Evolutionary conservation across 2,329 filamentous ascomycete genomes (phyloP), one percentile per base, ranked within the genome.

Genomic region (Coniochaeta hoffmannii): DNA sequence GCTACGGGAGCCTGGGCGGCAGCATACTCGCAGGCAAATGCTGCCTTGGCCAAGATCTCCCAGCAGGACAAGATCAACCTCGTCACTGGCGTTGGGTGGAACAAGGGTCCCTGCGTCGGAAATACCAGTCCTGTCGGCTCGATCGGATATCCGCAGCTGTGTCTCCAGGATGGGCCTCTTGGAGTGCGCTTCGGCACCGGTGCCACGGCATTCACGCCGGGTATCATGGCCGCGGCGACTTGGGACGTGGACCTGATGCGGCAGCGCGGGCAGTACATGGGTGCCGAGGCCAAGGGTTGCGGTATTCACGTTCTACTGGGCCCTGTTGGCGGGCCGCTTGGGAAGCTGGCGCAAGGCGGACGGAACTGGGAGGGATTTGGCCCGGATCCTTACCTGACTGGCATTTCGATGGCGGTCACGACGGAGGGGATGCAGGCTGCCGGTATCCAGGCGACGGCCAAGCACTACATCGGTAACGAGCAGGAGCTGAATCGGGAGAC

Each of bases 301-400:
- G 89, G 89, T 31, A 76, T 92, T 30, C 85, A 95, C 66, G 82
- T 91, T 10, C 69, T 90, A 17, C 78, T 95, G 0, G 89, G 89
- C 0, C 90, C 90, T 6, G 82, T 86, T 0, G 85, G 88, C 69
- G 90, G 90, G 0, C 85, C 89, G 0, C 67, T 95, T 2, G 90
- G 90, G 8, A 83, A 89, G 63, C 81, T 86, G 64, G 85, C 89
- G 1, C 76, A 81, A 50, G 90, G 84, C 31, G 90, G 90, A 0
- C 77, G 90, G 35, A 91, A 90, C 66, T 95, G 89, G 89, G 90
- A 94, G 68, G 88, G 85, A 0, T 94, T 93, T 65, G 87, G 88
- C 0, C 77, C 85, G 1, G 90, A 95, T 65, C 89, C 90, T 0
- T 90, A 93, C 53, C 76, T 94, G 1, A 58, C 83, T 19, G 86